Base-by-base conservation (phyloP, 257 asterid genomes). In the Jasminum sambac region DNA sequence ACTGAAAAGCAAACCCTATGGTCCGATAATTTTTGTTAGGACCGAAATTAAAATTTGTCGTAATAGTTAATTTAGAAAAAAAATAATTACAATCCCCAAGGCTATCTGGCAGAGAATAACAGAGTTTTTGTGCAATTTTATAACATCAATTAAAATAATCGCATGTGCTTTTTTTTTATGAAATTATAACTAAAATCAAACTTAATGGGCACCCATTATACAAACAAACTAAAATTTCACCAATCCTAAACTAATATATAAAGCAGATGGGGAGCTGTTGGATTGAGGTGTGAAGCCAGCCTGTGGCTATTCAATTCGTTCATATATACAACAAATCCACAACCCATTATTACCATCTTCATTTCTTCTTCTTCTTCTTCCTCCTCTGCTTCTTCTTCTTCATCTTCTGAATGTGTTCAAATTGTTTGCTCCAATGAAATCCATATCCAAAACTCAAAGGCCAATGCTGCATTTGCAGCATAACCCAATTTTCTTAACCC, bases 401-500 rank as follows among this genome's bases (percentile, higher is more conserved):
- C 5, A n/a, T 59, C 72, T 44, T 30, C 48, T 66, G 50, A 71
- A 71, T 71, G 66, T 58, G 38, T 65, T 72, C 77, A 66, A 72
- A 37, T 66, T 25, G 0, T 13, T 19, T 38, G 24, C 62, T 43
- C 58, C 16, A 8, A 50, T 72, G 71, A 50, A 39, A 4, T 50
- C 72, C 72, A 30, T 62, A 60, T 57, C 62, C 68, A 41, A 30
- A 21, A 55, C 26, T 8, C 36, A 67, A 26, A 36, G 64, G 65
- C n/a, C 71, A 57, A 50, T 60, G 74, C 70, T 72, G 69, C 79
- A 30, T 25, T 39, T 26, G 10, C 73, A 78, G 79, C 74, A 74
- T 55, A 72, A 59, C 63, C 78, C 73, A 19, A n/a, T 40, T 24
- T n/a, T 70, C 71, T 44, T 69, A 6, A 2, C 73, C 30, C 62